phyloP scores from a whole-genome alignment of 169 alveolate species.

The Plasmodium fragile region DNA sequence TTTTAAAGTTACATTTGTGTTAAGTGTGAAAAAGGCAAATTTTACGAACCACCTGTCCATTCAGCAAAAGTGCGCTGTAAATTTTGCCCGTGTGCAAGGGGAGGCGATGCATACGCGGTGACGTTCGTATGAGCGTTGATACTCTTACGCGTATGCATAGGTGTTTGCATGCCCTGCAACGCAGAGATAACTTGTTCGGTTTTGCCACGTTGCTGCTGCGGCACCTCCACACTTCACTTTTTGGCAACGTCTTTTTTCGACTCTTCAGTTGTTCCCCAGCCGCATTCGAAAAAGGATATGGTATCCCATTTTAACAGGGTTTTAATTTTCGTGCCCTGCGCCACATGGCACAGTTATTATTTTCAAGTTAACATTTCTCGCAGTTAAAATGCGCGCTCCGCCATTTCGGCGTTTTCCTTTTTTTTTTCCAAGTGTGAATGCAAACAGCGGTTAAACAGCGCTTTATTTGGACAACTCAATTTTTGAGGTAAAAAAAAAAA shows the following conservation, averaged over 20 bases:
- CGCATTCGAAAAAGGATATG: not conserved
- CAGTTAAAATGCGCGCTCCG: not conserved
- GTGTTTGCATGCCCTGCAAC: not conserved
- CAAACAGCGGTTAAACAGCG: not conserved
- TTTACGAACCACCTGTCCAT: not conserved
- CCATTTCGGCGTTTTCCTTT: not conserved
- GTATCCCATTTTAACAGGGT: not conserved
- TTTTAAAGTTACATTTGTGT: not conserved
- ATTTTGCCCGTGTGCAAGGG: not conserved
- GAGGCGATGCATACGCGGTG: not conserved
- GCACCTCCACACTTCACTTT: not conserved
- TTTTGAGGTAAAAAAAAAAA: conserved; percentile 2
- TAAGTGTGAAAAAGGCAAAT: not conserved
- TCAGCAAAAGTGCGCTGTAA: not conserved
- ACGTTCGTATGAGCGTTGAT: not conserved
- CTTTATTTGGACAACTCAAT: not conserved
- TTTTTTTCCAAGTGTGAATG: not conserved
- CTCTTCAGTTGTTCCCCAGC: not conserved
- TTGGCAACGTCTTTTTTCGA: not conserved
- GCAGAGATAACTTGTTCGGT: not conserved
- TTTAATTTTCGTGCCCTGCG: not conserved
- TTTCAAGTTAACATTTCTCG: not conserved
- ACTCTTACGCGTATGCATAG: not conserved
- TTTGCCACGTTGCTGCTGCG: not conserved
- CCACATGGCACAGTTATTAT: not conserved